A percentile compares a stretch with the other conserved stretches of the same genome.
These are phyloP conservation scores for Apium graveolens DNA, from an alignment of 129 eudicot genomes.

Conservation along the genomic window DNA sequence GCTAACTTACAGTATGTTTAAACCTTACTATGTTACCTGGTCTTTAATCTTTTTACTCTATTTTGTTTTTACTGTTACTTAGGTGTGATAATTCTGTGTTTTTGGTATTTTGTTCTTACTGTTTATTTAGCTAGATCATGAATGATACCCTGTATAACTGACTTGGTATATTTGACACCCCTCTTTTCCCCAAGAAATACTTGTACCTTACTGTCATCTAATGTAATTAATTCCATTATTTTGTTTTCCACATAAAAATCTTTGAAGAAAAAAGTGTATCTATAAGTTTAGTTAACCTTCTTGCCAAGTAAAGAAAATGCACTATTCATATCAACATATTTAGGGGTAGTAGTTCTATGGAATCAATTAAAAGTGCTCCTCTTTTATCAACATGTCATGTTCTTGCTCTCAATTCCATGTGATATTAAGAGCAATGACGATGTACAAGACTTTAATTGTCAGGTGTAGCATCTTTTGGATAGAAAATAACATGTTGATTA, in stretches of 20 bases:
- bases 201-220: not conserved
- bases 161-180: not conserved
- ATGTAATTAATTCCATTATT: not conserved
- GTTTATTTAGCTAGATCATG: not conserved
- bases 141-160: not conserved
- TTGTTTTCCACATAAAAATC: not conserved
- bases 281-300: not conserved
- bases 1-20: constrained; percentile 78
- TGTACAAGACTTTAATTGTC: not conserved
- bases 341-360: not conserved
- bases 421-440: not conserved
- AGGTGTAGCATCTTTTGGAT: not conserved
- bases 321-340: not conserved
- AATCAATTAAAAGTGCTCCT: not conserved
- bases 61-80: not conserved
- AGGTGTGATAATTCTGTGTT: not conserved
- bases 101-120: not conserved
- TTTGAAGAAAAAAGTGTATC: not conserved
- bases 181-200: not conserved
- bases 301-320: not conserved
- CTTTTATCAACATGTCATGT: not conserved
- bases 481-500: not conserved
- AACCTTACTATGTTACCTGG: not conserved
- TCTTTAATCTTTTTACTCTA: not conserved
- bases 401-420: not conserved